These are phyloP conservation scores for Chlorella sorokiniana DNA, from an alignment of 139 green algal species.

Conservation along the genomic window DNA sequence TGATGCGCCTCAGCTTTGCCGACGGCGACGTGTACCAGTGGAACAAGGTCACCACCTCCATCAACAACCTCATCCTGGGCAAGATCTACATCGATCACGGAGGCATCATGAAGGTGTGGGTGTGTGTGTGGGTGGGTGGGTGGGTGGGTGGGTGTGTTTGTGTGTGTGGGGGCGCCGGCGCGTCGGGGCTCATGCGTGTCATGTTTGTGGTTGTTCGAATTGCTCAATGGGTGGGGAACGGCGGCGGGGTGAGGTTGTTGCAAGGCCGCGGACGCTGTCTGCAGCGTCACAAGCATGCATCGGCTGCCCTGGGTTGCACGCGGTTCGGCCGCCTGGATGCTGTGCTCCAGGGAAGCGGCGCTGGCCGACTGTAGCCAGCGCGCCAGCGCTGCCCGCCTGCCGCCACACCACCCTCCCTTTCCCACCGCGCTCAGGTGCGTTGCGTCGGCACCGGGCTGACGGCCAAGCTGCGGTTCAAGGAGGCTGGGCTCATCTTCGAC, in stretches of 20 bases:
- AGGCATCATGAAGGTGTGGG: conserved; percentile 73
- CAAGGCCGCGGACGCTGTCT: no score
- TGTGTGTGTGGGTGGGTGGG: neutral
- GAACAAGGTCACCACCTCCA: conserved; percentile 76
- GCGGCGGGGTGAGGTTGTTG: no score
- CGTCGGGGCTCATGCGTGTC: no score
- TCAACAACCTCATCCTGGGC: conserved; percentile 94
- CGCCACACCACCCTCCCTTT: conserved; percentile 25
- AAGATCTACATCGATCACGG: conserved; percentile 90
- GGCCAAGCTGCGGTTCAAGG: conserved; percentile 70
- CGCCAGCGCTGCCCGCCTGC: no score
- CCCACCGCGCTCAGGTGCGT: conserved; percentile 6
- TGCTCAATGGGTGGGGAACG: no score
- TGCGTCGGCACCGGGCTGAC: conserved; percentile 35
- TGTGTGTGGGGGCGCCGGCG: neutral
- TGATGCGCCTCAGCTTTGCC: conserved; percentile 64
- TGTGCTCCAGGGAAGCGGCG: no score
- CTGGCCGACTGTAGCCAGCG: no score
- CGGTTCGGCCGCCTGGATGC: no score
- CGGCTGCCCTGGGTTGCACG: no score
- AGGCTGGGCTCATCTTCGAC: conserved; percentile 62
- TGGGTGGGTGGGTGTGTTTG: neutral
- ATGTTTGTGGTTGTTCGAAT: no score
- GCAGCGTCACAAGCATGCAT: no score
- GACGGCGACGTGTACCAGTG: conserved; percentile 81